Conservation (phyloP, 441 rosid genomes). For the Viola pubescens region DNA sequence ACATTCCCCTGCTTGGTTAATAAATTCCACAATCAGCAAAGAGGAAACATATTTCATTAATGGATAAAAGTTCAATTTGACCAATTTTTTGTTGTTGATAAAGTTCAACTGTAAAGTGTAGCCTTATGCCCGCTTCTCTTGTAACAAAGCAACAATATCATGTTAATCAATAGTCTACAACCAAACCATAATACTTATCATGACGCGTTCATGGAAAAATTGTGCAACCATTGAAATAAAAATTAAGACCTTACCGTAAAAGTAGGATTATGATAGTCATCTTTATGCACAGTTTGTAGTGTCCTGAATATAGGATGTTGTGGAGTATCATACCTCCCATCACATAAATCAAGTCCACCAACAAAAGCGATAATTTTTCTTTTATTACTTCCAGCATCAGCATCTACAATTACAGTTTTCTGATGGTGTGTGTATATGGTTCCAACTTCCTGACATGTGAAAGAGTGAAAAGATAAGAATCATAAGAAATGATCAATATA, state of each 20-base stretch:
- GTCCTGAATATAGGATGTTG: conserved; percentile 74
- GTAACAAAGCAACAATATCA: not conserved
- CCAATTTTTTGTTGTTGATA: not conserved
- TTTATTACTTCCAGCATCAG: conserved; percentile 65
- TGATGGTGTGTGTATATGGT: conserved; percentile 97
- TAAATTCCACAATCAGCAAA: conserved; percentile 11
- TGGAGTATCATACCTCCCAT: conserved; percentile 93
- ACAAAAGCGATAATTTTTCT: conserved; percentile 91
- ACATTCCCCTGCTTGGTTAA: conserved; percentile 40
- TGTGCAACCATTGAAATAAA: conserved; percentile 10
- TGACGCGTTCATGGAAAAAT: not conserved
- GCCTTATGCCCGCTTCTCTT: no score
- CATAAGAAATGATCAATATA: not conserved
- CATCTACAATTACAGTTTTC: conserved; percentile 89
- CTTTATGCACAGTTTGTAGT: conserved; percentile 61
- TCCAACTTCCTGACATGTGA: conserved; percentile 67
- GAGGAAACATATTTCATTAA: conserved; percentile 7
- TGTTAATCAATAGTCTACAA: not conserved
- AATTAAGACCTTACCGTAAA: conserved; percentile 50
- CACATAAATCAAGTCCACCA: conserved; percentile 97
- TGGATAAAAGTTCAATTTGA: no score
- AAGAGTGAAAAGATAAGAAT: conserved; percentile 5
- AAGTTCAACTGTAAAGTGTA: not conserved
- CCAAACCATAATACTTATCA: conserved; percentile 2
- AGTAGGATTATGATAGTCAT: conserved; percentile 90